Evolutionary conservation across 441 rosid genomes (phyloP), one percentile per base, ranked within the genome.

Genomic region (Viola pubescens): DNA sequence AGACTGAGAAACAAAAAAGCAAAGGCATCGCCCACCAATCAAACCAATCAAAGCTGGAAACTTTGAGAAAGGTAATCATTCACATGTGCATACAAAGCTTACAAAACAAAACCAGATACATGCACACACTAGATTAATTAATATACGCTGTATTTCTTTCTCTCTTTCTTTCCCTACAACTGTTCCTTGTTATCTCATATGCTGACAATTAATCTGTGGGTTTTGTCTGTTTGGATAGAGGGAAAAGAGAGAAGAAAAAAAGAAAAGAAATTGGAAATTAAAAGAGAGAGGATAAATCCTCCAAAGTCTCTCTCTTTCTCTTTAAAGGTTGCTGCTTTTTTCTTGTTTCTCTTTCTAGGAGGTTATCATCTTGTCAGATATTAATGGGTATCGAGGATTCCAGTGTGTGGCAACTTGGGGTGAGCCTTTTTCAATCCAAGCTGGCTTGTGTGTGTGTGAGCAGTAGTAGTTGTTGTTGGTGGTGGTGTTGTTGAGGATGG

Each of bases 361-460:
- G 57, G 68, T 51, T 40, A 13, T 68, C 48, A 54, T 69, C 58
- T 53, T 74, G 80, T 77, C 79, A 77, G 81, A 73, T 72, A 78
- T 68, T 74, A 74, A 75, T 67, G 77, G 75, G 71, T 37, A 61
- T 16, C 57, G 77, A 65, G 63, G 79, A 70, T 72, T 76, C 72
- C 69, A 54, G 63, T 55, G 75, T 59, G 41, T 48, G 52, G 71
- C 82, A 68, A 72, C 71, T 76, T 66, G 84, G 67, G 60, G 9
- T 48, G 65, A 11, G 64, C 53, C 69, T 62, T 75, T 81, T 67
- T 77, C 82, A 67, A 68, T 63, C 77, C 77, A 52, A 72, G 78
- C 77, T 79, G 82, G 75, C 68, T 61, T 58, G 41, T 70, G 55
- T 67, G 69, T 69, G 60, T 42, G 38, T 3, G 10, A 39, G 60